These are phyloP conservation scores for sorghum (Sorghum bicolor) DNA, from an alignment of 176 grass and related monocot genomes.

Conservation along the genomic window Sorghum_bicolor_NCBIv3 NC_012878.2:58912001-58912500, in stretches of 20 bases:
- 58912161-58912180: background rate
- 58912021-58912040: conserved; percentile 8
- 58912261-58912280: background rate
- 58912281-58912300: conserved; percentile 5
- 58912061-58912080: background rate
- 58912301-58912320: background rate
- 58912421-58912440: conserved; percentile 78
- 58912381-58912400: conserved; percentile 33
- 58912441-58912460: conserved; percentile 63
- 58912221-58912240: background rate
- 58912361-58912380: background rate
- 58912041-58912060: background rate
- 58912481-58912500: conserved; percentile 66
- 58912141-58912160: background rate
- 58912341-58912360: background rate
- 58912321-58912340: background rate
- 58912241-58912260: too few relatives aligned
- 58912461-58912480: conserved; percentile 36
- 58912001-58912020: background rate
- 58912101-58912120: background rate
- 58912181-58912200: background rate
- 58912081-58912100: background rate
- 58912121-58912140: background rate
- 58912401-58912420: conserved; percentile 74
- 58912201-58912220: background rate